Base-by-base conservation (phyloP, 805 yeast genomes). In the Candida insectorum region DNA sequence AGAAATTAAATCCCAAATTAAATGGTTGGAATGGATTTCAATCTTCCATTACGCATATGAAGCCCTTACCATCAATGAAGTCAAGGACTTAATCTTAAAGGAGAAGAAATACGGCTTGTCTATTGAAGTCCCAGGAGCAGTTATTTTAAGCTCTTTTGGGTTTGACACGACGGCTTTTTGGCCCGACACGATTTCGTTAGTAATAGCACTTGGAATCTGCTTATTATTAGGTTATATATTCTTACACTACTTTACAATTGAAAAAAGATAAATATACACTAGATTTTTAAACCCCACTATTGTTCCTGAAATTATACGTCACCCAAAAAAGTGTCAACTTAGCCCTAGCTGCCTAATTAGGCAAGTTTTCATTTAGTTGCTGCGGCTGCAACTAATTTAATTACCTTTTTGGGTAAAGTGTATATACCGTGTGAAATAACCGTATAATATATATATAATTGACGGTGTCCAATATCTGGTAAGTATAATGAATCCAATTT, bases 101-200 rank as follows among this genome's bases (percentile, higher is more conserved):
- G 98, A 93, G 54, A 81, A 78, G 54, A 93, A 93, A 60, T 91
- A 82, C 51, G 98, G 98, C 0, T 71, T 93, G 26, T 84, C 89
- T 28, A 91, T 93, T 48, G 96, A 88, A 58, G 94, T 93, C 11
- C 98, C 98, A 0, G 98, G 98, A 8, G 97, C 98, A 2, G 94
- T 95, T 2, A 93, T 93, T 36, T 70, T 93, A 47, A 85, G 95
- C 46, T 87, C 97, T 0, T 93, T 93, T 65, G 98, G 98, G 0
- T 93, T 93, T 57, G 75, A 85, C 44, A 91, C 86, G 10, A 77
- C 79, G 16, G 93, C 89, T 2, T 73, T 85, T 34, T 59, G 75
- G 58, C 65, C 67, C 22, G 97, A 93, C 55, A 69, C 81, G 18
- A 54, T 69, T 21, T 75, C 75, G 39, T 66, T 93, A 32, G 63